Conservation (phyloP, 2,329 filamentous ascomycete species). For the Penicillium sp. region DNA sequence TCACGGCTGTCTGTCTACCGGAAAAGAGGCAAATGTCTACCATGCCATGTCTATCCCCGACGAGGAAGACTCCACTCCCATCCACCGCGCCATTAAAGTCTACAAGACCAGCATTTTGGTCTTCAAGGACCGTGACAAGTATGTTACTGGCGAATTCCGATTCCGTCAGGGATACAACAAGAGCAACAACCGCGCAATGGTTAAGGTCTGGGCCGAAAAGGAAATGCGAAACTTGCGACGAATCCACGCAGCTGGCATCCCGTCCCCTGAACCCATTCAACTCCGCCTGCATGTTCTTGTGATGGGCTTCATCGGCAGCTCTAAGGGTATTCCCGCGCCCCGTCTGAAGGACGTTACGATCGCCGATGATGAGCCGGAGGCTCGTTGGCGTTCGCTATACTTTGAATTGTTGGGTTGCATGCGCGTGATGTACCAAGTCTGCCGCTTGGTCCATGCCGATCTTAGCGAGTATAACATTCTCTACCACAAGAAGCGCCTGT, state of each 20-base stretch:
- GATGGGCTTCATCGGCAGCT: constrained; percentile 88
- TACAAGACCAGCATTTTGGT: constrained; percentile 98
- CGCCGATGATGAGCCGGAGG: constrained; percentile 59
- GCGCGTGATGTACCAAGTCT: constrained; percentile 88
- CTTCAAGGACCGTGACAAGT: constrained; percentile 96
- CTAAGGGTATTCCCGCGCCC: constrained; percentile 80
- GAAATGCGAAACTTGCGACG: constrained; percentile 91
- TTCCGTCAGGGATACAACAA: constrained; percentile 91
- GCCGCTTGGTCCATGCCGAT: constrained; percentile 89
- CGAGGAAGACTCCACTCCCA: constrained; percentile 48
- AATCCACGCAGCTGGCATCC: constrained; percentile 76
- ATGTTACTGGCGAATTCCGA: constrained; percentile 88
- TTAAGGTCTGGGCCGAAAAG: constrained; percentile 98
- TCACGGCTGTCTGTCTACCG: constrained; percentile 90
- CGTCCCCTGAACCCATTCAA: constrained; percentile 81
- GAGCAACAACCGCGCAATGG: constrained; percentile 92
- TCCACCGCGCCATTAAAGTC: constrained; percentile 89
- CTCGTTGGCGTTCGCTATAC: constrained; percentile 74
- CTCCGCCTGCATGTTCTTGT: constrained; percentile 91
- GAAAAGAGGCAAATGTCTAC: constrained; percentile 98
- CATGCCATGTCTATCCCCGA: constrained; percentile 65
- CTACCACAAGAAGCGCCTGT: constrained; percentile 75
- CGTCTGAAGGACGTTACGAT: constrained; percentile 82
- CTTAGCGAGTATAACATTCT: constrained; percentile 97
- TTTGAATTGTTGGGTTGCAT: constrained; percentile 80